Evolutionary conservation across 371 early-diverging fungal genomes (phyloP), one percentile per base, ranked within the genome.

Genomic region (Mortierella sp.): DNA sequence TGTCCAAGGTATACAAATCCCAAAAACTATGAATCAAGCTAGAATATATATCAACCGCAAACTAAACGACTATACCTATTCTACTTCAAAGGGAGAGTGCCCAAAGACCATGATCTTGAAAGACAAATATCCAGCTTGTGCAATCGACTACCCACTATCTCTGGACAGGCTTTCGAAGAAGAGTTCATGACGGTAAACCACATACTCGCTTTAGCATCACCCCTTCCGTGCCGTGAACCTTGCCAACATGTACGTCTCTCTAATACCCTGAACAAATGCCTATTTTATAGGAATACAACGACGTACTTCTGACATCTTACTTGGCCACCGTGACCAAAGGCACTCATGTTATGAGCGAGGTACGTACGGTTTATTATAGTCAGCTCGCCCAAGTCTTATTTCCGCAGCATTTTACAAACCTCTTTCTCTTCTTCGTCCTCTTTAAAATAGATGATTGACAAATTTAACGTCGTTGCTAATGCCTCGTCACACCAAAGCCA

Each of bases 271-370:
- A 8, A 40, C 45, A 53, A 48, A 50, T 52, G 61, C 28, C 1
- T 48, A 63, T 55, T 32, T 21, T 48, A 21, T 79, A 94, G 94
- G 95, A 95, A 84, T 91, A 91, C 85, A 92, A 92, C 66, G 96
- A 96, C 74, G 93, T 94, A 7, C 81, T 95, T 15, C 83, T 96
- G 58, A 92, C 90, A 22, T 86, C 92, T 13, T 93, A 94, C 77
- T 84, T 96, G 57, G 92, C 94, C 15, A 87, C 91, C 0, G 88
- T 96, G 59, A 95, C 96, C 13, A 95, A 95, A 77, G 93, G 94
- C 15, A 86, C 92, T 11, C 87, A 92, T 73, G 82, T 83, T 8
- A 84, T 95, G 67, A 92, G 92, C 75, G 94, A 95, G 82, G 90
- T 90, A 67, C 58, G 69, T 59, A 64, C 63, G 33, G 0, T n/a